These are phyloP conservation scores for Talaromyces sp. DNA, from an alignment of 2,329 filamentous ascomycete genomes.

Conservation along the genomic window DNA sequence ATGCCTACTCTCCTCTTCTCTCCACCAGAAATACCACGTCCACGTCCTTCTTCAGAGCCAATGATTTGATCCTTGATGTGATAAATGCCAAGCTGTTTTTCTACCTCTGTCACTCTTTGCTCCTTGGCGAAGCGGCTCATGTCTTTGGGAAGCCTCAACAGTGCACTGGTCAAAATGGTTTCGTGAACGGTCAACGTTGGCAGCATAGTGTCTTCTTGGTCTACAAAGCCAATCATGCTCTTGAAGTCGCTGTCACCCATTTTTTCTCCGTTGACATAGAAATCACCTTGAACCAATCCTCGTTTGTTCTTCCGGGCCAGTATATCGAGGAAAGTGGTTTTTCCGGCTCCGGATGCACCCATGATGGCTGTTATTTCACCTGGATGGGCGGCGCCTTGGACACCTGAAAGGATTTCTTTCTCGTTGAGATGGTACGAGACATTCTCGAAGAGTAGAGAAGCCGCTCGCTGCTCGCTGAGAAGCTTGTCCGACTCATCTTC, in stretches of 20 bases:
- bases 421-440: conserved; percentile 83
- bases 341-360: conserved; percentile 95
- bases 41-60: conserved; percentile 89
- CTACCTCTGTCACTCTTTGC: conserved; percentile 84
- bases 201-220: conserved; percentile 96
- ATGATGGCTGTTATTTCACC: conserved; percentile 98
- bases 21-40: conserved; percentile 91
- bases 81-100: conserved; percentile 90
- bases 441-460: conserved; percentile 80
- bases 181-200: conserved; percentile 95
- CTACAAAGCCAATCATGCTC: conserved; percentile 91
- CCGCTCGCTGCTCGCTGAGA: conserved; percentile 86
- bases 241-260: conserved; percentile 80
- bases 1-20: conserved; percentile 96
- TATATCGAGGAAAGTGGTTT: conserved; percentile 95
- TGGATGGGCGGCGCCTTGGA: conserved; percentile 82
- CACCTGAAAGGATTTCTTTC: conserved; percentile 73
- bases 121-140: conserved; percentile 89
- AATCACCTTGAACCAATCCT: conserved; percentile 70
- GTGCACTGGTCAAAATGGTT: conserved; percentile 89
- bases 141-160: conserved; percentile 83
- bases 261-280: conserved; percentile 91
- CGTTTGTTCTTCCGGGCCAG: conserved; percentile 95
- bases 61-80: conserved; percentile 94
- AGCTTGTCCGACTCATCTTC: conserved; percentile 83